Conservation (phyloP, 2,329 filamentous ascomycete species). For the Bipolaris zeicola region DNA sequence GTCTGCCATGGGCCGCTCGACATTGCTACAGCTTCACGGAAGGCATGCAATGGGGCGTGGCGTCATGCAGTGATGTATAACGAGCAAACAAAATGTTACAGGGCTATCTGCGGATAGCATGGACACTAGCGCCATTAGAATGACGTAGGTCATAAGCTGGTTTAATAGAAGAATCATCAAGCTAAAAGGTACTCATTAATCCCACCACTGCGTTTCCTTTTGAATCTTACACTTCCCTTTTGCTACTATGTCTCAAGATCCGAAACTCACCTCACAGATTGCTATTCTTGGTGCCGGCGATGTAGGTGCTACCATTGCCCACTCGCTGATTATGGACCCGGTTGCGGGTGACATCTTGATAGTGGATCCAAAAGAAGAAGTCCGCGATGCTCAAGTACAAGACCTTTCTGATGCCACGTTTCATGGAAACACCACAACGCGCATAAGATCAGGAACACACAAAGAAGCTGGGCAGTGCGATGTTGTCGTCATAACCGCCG, state of each 20-base stretch:
- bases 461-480: conserved; percentile 32
- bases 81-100: background rate
- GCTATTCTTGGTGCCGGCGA: conserved; percentile 32
- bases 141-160: conserved; percentile 15
- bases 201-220: background rate
- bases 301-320: conserved; percentile 31
- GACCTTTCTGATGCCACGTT: conserved; percentile 26
- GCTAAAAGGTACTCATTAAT: background rate
- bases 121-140: conserved; percentile 20
- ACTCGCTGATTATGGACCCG: conserved; percentile 31
- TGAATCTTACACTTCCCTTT: background rate
- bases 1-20: background rate
- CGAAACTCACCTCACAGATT: conserved; percentile 28
- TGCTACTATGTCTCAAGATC: conserved; percentile 13
- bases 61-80: background rate
- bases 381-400: conserved; percentile 28
- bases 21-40: background rate
- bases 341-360: conserved; percentile 26
- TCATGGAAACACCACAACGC: conserved; percentile 25
- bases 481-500: conserved; percentile 27
- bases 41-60: background rate
- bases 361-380: conserved; percentile 29
- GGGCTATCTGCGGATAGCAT: conserved; percentile 6
- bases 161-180: conserved; percentile 3
- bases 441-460: conserved; percentile 27